These are phyloP conservation scores for Aspergillus udagawae DNA, from an alignment of 2,329 filamentous ascomycete species.

Conservation along the genomic window DNA sequence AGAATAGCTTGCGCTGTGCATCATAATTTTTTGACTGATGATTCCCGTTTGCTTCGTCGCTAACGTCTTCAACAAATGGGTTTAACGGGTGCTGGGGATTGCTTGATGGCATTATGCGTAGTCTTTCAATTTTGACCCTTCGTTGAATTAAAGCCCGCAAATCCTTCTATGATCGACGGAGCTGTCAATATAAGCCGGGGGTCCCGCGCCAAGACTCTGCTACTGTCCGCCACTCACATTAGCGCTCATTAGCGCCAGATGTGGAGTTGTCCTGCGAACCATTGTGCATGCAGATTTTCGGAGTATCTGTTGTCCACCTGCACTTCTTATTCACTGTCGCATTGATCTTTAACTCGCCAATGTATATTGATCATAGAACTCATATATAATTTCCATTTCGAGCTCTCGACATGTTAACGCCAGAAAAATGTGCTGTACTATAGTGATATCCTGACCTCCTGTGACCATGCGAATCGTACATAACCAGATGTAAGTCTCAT, in stretches of 20 bases:
- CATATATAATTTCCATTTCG: neutral
- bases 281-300: neutral
- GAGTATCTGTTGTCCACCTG: no score
- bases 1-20: constrained; percentile 7
- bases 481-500: neutral
- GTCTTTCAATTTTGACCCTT: neutral
- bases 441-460: neutral
- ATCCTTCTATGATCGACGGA: neutral
- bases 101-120: constrained; percentile 1
- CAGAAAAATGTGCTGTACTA: neutral
- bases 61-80: constrained; percentile 16
- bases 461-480: neutral
- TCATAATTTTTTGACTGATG: neutral
- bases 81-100: constrained; percentile 3
- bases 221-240: neutral
- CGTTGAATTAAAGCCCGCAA: constrained; percentile 10
- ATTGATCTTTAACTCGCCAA: no score
- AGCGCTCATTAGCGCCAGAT: neutral
- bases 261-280: neutral
- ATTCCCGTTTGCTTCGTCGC: constrained; percentile 1
- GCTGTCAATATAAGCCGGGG: neutral
- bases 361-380: neutral
- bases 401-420: neutral
- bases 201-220: constrained; percentile 6
- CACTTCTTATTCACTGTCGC: neutral